Evolutionary conservation across 2,329 filamentous ascomycete genomes (phyloP).

Genomic region (Claviceps maximensis): DNA sequence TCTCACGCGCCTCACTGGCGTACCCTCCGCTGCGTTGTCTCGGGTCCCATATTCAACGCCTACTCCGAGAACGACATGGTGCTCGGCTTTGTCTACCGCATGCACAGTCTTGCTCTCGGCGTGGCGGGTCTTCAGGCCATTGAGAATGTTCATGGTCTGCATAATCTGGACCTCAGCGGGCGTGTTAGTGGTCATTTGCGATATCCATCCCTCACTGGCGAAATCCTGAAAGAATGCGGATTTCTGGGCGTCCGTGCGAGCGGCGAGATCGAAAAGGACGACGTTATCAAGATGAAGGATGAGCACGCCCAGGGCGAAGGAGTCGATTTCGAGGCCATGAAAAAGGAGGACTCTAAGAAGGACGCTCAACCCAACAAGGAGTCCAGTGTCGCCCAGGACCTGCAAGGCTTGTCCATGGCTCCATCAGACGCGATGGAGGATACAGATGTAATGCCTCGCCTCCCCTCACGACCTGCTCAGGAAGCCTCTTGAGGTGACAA

Average conservation of each 20-base stretch:
- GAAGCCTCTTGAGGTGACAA: neutral
- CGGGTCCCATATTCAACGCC: constrained; percentile 74
- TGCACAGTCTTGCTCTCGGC: constrained; percentile 68
- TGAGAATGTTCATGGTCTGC: constrained; percentile 50
- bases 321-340: constrained; percentile 16
- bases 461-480: neutral
- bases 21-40: constrained; percentile 61
- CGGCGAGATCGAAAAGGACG: constrained; percentile 36
- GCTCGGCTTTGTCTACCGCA: constrained; percentile 75
- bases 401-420: constrained; percentile 16
- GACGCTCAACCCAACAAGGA: neutral
- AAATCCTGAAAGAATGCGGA: constrained; percentile 39
- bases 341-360: neutral
- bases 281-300: constrained; percentile 33
- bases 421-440: constrained; percentile 11
- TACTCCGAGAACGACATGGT: constrained; percentile 82
- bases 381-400: constrained; percentile 12
- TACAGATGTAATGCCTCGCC: neutral
- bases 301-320: constrained; percentile 18
- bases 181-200: constrained; percentile 41
- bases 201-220: constrained; percentile 35
- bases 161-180: constrained; percentile 39
- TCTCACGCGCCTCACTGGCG: constrained; percentile 62
- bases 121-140: constrained; percentile 73
- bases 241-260: constrained; percentile 33